These are phyloP conservation scores for Lavandula angustifolia DNA, from an alignment of 257 asterid genomes.

Conservation along the genomic window DNA sequence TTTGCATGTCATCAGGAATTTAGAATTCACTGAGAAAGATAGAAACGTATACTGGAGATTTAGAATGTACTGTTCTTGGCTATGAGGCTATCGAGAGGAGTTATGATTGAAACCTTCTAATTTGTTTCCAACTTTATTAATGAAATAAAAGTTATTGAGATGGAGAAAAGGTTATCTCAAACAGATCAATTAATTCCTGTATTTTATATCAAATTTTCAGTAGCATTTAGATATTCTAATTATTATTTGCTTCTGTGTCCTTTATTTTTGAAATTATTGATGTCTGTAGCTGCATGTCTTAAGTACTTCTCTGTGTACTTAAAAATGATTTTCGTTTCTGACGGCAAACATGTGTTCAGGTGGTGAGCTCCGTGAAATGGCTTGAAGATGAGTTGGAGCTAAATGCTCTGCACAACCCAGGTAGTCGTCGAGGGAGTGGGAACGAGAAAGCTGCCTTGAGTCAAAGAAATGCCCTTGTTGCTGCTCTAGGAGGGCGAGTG, in stretches of 20 bases:
- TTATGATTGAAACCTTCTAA: background rate
- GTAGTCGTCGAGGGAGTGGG: conserved; percentile 89
- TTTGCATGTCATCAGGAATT: conserved; percentile 18
- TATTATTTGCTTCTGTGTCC: conserved; percentile 5
- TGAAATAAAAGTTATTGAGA: conserved; percentile 11
- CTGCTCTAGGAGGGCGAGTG: conserved; percentile 95
- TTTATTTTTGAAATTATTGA: conserved; percentile 12
- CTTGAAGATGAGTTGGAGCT: conserved; percentile 99
- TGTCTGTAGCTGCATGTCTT: conserved; percentile 1
- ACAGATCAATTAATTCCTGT: conserved; percentile 22
- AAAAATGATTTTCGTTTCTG: conserved; percentile 9
- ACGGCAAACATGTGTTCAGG: conserved; percentile 51
- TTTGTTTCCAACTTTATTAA: background rate
- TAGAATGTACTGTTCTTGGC: conserved; percentile 4
- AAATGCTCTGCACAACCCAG: conserved; percentile 97
- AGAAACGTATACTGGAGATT: background rate
- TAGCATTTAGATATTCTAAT: conserved; percentile 18
- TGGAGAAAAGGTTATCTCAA: conserved; percentile 12
- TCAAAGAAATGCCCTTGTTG: conserved; percentile 95
- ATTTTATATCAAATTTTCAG: conserved; percentile 20
- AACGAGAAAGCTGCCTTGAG: conserved; percentile 92
- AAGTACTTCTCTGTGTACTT: conserved; percentile 3
- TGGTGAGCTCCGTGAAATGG: conserved; percentile 99
- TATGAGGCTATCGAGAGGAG: background rate
- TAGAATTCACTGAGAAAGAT: background rate